Percentiles rank a stretch among this genome's conserved stretches.
These are phyloP conservation scores for Eruca vesicaria DNA, from an alignment of 441 rosid species.

Conservation along the genomic window DNA sequence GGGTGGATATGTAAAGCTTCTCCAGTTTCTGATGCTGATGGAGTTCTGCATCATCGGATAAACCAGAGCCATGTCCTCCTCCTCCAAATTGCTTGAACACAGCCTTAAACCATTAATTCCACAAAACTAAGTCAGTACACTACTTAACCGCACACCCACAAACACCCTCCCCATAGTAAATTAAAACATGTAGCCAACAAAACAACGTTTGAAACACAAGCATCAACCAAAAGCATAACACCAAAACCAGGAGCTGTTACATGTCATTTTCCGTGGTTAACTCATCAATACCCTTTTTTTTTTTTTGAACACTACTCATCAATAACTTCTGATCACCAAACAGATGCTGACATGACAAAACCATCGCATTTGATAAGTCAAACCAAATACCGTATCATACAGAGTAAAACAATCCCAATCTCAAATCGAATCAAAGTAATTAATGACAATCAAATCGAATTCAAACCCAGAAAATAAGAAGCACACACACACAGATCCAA, in stretches of 20 bases:
- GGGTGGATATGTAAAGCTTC: slow-evolving; percentile 93
- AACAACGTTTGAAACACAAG: neutral
- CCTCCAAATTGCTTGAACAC: slow-evolving; percentile 93
- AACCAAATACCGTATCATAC: slow-evolving; percentile 3
- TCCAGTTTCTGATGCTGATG: slow-evolving; percentile 93
- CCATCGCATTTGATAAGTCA: slow-evolving; percentile 15
- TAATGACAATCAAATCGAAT: too few relatives aligned
- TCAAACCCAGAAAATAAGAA: too few relatives aligned
- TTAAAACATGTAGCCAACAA: neutral
- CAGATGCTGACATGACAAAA: neutral
- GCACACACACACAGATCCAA: too few relatives aligned
- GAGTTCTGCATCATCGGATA: slow-evolving; percentile 77
- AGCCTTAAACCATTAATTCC: slow-evolving; percentile 46
- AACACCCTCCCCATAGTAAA: neutral
- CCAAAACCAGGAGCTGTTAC: neutral
- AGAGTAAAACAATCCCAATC: slow-evolving; percentile 1
- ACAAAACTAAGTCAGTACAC: neutral
- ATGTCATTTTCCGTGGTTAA: too few relatives aligned
- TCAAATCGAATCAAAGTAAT: neutral
- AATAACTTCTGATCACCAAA: neutral
- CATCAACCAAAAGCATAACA: neutral
- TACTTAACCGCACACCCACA: neutral
- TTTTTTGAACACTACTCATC: too few relatives aligned
- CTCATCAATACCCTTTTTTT: too few relatives aligned
- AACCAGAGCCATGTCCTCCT: slow-evolving; percentile 66